Percentiles rank a stretch among this genome's conserved stretches.
Evolutionary conservation across 192 early-diverging fungal genomes (phyloP).

Genomic region (Coemansia sp.): DNA sequence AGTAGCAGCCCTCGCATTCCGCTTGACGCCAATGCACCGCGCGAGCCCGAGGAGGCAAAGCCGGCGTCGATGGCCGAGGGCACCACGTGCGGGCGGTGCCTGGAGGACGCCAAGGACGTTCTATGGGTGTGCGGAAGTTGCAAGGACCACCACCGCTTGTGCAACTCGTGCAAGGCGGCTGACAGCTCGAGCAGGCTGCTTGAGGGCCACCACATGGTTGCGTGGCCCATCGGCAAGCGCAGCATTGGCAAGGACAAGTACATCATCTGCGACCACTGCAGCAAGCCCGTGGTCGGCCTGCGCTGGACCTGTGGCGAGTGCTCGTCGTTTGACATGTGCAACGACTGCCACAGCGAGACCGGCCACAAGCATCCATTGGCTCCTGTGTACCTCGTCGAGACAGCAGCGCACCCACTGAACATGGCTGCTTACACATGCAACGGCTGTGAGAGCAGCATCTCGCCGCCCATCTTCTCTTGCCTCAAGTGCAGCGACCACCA

Average conservation of each 20-base stretch:
- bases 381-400: constrained; percentile 28
- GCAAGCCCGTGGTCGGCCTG: constrained; percentile 43
- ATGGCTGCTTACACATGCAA: constrained; percentile 31
- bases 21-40: constrained; percentile 27
- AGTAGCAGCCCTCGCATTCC: constrained; percentile 33
- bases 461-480: constrained; percentile 28
- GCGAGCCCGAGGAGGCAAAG: constrained; percentile 24
- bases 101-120: constrained; percentile 20
- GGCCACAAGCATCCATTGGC: constrained; percentile 25
- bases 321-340: constrained; percentile 63
- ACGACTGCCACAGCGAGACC: constrained; percentile 55
- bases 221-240: constrained; percentile 31
- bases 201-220: constrained; percentile 22
- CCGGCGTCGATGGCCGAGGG: constrained; percentile 1
- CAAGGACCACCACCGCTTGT: constrained; percentile 31
- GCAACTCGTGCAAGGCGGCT: constrained; percentile 36
- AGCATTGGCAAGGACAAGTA: constrained; percentile 29
- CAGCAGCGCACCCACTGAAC: constrained; percentile 14
- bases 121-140: constrained; percentile 41
- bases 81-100: constrained; percentile 19
- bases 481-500: constrained; percentile 43
- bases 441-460: constrained; percentile 23
- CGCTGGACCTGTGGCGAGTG: constrained; percentile 63
- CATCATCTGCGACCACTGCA: constrained; percentile 61
- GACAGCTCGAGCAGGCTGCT: not conserved